These are phyloP conservation scores for Silene vulgaris DNA, from an alignment of 179 eudicot genomes.

Conservation along the genomic window DNA sequence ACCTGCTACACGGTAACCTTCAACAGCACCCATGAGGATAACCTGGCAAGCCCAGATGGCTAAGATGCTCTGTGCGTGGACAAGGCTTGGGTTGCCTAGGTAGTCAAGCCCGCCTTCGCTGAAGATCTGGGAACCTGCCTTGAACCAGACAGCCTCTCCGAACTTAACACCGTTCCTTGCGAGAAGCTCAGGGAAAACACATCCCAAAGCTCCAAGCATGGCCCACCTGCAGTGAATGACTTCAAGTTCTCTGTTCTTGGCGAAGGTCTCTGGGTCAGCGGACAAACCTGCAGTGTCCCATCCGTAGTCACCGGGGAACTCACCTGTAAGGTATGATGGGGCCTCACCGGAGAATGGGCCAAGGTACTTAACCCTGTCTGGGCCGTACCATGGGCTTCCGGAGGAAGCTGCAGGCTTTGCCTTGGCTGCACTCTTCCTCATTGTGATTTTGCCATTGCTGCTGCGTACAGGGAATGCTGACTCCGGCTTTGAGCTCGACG, in stretches of 20 bases:
- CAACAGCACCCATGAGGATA: constrained; percentile 38
- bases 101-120: constrained; percentile 41
- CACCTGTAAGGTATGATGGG: constrained; percentile 57
- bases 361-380: constrained; percentile 61
- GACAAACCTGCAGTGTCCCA: constrained; percentile 43
- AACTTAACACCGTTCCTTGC: constrained; percentile 39
- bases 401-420: constrained; percentile 30
- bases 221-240: constrained; percentile 38
- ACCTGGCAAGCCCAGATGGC: constrained; percentile 39
- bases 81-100: constrained; percentile 38
- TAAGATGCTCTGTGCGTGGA: constrained; percentile 38
- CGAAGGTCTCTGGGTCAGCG: constrained; percentile 34
- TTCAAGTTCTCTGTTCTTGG: constrained; percentile 34
- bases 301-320: constrained; percentile 54
- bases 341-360: constrained; percentile 69
- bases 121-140: constrained; percentile 39
- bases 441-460: constrained; percentile 3
- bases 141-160: constrained; percentile 39
- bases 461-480: constrained; percentile 9
- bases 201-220: constrained; percentile 40
- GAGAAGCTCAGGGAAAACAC: constrained; percentile 36
- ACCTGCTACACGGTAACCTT: constrained; percentile 38
- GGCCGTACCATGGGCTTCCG: constrained; percentile 75
- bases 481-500: constrained; percentile 7
- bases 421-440: constrained; percentile 12